Evolutionary conservation across 2,329 filamentous ascomycete genomes (phyloP), one percentile per base, ranked within the genome.

Genomic region (Huntiella abstrusa): DNA sequence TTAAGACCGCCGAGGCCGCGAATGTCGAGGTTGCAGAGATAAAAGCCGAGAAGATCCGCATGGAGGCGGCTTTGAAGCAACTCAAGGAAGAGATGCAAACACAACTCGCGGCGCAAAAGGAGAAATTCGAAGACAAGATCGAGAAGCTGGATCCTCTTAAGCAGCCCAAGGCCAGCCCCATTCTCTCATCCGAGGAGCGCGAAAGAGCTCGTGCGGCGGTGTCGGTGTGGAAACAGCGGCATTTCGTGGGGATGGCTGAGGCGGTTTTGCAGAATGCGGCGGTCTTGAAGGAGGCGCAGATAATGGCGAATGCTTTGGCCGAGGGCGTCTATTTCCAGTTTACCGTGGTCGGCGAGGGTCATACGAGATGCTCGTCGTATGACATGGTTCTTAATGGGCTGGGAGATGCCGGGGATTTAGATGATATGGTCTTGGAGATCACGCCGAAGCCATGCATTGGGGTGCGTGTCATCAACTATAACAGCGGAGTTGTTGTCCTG

Each of bases 241-340:
- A 84, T 56, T 95, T 88, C 55, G 85, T 98, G 49, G 79, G 80
- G 47, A 94, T 98, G 83, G 87, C 88, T 3, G 91, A 96, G 60
- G 76, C 80, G 2, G 79, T 96, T 22, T 67, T 98, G 40, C 86
- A 93, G 57, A 80, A 93, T 58, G 88, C 88, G 2, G 77, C 83
- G 5, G 75, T 79, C 22, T 62, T 98, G 49, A 98, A 98, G 59
- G 91, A 98, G 62, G 91, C 91, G 1, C 91, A 98, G 58, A 80
- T 98, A 51, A 91, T 98, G 84, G 93, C 87, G 64, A 88, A 94
- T 55, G 84, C 93, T 55, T 82, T 98, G 65, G 83, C 91, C 54
- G 91, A 95, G 59, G 77, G 77, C 53, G 83, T 95, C 6, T 80
- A 88, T 15, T 96, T 98, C 59, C 91, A 98, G 60, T 98, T 96